These are phyloP conservation scores for Leishmania guyanensis DNA, from an alignment of 208 protist species.

Conservation along the genomic window DNA sequence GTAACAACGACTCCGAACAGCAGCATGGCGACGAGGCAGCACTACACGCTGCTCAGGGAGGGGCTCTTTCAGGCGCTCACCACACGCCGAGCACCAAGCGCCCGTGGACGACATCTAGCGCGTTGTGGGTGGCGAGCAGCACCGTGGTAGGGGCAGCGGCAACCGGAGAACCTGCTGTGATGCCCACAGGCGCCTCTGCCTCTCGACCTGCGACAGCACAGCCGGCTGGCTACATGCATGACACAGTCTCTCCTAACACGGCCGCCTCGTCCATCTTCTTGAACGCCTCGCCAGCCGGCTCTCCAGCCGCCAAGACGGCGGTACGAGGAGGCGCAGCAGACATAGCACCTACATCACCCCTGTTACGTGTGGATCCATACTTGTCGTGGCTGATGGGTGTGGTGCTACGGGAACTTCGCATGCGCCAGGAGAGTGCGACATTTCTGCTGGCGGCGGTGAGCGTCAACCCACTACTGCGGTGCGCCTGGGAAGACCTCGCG, in stretches of 20 bases:
- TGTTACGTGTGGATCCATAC: constrained; percentile 65
- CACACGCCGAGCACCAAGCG: constrained; percentile 15
- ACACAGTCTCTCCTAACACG: constrained; percentile 1
- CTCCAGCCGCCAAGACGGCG: background rate
- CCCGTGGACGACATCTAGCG: constrained; percentile 26
- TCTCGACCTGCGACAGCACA: constrained; percentile 2
- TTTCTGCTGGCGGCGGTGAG: constrained; percentile 62
- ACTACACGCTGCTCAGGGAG: background rate
- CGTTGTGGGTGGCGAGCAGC: constrained; percentile 3
- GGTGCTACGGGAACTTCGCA: constrained; percentile 73
- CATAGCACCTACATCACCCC: background rate
- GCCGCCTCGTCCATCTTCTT: constrained; percentile 17
- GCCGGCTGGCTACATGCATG: background rate
- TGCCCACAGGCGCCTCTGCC: background rate
- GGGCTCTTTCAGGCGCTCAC: constrained; percentile 1
- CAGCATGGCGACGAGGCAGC: constrained; percentile 2
- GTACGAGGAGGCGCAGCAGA: background rate
- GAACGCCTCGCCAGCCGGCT: constrained; percentile 11
- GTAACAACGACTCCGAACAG: background rate
- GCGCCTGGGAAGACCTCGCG: constrained; percentile 81
- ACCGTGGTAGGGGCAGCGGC: background rate
- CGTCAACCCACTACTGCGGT: constrained; percentile 77
- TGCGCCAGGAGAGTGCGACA: constrained; percentile 76
- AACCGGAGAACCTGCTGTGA: background rate
- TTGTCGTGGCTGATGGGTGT: constrained; percentile 85